Evolutionary conservation across 2,329 filamentous ascomycete species (phyloP).

Genomic region (Fusarium pseudocircinatum): DNA sequence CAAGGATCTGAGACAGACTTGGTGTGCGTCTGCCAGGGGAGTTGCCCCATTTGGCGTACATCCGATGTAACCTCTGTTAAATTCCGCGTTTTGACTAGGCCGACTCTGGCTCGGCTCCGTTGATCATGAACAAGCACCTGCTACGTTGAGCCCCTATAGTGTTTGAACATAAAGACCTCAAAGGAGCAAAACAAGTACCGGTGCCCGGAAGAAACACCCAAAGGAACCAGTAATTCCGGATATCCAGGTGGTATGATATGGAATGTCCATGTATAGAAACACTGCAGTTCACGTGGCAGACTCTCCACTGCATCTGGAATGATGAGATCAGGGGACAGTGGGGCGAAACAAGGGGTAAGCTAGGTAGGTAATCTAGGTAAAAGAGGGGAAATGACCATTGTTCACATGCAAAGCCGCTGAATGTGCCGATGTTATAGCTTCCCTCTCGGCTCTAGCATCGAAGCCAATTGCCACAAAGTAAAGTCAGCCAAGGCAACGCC

Average conservation of each 20-base stretch:
- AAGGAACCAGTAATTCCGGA: not conserved
- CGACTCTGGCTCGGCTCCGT: not conserved
- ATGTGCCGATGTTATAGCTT: not conserved
- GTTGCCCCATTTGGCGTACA: not conserved
- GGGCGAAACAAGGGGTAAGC: not conserved
- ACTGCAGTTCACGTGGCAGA: not conserved
- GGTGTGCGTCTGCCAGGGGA: not conserved
- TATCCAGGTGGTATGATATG: not conserved
- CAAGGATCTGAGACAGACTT: not conserved
- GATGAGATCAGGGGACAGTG: not conserved
- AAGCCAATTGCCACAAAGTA: not conserved
- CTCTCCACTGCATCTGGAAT: not conserved
- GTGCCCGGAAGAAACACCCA: not conserved
- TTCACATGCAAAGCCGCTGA: not conserved
- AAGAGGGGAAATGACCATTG: not conserved
- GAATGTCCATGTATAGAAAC: not conserved
- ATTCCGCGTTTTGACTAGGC: not conserved
- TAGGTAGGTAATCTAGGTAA: not conserved
- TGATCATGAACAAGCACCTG: not conserved
- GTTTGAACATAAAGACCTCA: not conserved
- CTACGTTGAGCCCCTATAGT: not conserved
- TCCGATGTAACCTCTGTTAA: not conserved
- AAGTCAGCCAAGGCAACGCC: rapidly evolving
- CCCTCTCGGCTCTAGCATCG: not conserved
- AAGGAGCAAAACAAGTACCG: not conserved